Evolutionary conservation across 305 asterid species (phyloP).

Genomic region (Rubia peregrina): DNA sequence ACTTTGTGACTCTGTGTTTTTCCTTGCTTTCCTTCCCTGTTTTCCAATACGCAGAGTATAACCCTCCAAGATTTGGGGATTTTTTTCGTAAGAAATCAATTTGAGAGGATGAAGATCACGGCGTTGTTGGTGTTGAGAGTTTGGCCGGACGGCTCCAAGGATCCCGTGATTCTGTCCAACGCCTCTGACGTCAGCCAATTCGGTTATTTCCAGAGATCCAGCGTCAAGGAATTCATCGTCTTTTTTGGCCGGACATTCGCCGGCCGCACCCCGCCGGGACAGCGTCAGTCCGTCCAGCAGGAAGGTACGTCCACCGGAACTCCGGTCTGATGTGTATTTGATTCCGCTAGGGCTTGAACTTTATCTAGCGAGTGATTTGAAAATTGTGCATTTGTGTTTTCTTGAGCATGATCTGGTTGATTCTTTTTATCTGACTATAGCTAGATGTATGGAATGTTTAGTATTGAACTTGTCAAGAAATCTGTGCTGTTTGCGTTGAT

Average conservation of each 20-base stretch:
- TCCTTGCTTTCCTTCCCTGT: too few species aligned
- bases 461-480: background rate
- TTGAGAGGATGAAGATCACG: slow-evolving; percentile 76
- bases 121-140: slow-evolving; percentile 83
- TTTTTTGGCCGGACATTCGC: slow-evolving; percentile 94
- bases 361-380: background rate
- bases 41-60: background rate
- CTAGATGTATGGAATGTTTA: background rate
- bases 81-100: background rate
- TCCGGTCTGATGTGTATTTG: background rate
- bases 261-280: slow-evolving; percentile 67
- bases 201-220: slow-evolving; percentile 80
- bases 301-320: slow-evolving; percentile 42
- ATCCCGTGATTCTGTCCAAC: slow-evolving; percentile 73
- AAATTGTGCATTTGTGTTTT: background rate
- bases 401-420: background rate
- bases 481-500: background rate
- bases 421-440: background rate
- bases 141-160: slow-evolving; percentile 54
- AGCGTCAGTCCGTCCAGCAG: slow-evolving; percentile 91
- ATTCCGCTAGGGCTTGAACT: background rate
- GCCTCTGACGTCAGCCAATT: slow-evolving; percentile 73
- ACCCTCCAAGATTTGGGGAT: background rate
- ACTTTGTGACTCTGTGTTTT: background rate
- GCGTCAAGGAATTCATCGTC: slow-evolving; percentile 74